Conservation (phyloP, 305 asterid species). For the Plantago coronopus region DNA sequence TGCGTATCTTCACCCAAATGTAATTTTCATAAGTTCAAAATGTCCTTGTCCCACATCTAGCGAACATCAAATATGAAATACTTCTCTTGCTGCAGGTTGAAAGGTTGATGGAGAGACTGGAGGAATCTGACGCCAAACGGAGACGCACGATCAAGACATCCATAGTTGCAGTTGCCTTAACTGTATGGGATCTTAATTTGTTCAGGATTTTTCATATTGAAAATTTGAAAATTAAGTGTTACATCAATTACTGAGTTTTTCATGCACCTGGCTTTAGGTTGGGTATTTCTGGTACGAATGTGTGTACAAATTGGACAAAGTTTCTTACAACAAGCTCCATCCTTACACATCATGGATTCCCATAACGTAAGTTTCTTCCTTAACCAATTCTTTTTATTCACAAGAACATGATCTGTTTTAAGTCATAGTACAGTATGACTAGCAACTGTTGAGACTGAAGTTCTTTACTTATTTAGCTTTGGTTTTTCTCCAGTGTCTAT, state of each 20-base stretch:
- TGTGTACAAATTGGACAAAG: conserved; percentile 85
- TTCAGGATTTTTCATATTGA: not conserved
- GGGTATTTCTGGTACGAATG: conserved; percentile 74
- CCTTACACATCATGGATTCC: conserved; percentile 99
- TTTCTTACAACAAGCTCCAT: conserved; percentile 79
- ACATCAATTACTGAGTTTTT: conserved; percentile 14
- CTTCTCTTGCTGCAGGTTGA: conserved; percentile 51
- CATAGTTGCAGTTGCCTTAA: conserved; percentile 43
- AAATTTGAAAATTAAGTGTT: conserved; percentile 10
- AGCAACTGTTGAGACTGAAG: not conserved
- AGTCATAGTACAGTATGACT: not conserved
- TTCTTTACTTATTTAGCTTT: conserved; percentile 23
- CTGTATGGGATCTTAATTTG: conserved; percentile 37
- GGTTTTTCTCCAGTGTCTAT: conserved; percentile 53
- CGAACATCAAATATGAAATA: conserved; percentile 19
- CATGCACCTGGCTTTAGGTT: conserved; percentile 31
- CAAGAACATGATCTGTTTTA: not conserved
- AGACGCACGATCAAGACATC: conserved; percentile 59
- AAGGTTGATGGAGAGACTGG: conserved; percentile 91
- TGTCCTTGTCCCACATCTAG: conserved; percentile 11
- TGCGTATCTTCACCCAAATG: conserved; percentile 83
- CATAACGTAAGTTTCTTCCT: conserved; percentile 54
- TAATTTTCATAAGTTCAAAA: conserved; percentile 24
- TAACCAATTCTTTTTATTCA: conserved; percentile 1
- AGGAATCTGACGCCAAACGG: conserved; percentile 69